These are phyloP conservation scores for Populus davidiana DNA, from an alignment of 345 rosid species.

Conservation along the genomic window DNA sequence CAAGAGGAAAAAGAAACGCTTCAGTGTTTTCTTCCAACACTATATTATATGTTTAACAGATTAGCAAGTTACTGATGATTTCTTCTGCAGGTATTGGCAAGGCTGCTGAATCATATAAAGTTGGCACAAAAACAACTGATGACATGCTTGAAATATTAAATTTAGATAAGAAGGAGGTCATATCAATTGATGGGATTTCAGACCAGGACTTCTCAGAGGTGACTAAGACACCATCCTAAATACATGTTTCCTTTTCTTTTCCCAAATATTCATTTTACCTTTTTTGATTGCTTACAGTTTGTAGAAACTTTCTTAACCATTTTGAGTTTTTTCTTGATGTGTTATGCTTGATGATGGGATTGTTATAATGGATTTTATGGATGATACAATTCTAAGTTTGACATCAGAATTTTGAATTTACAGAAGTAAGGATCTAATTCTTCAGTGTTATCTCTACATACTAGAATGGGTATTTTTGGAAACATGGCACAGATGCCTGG, in stretches of 20 bases:
- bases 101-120: conserved; percentile 55
- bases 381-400: neutral
- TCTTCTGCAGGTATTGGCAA: conserved; percentile 58
- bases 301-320: neutral
- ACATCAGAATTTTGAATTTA: neutral
- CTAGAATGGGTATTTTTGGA: neutral
- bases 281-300: neutral
- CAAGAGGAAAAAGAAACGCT: conserved; percentile 10
- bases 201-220: conserved; percentile 92
- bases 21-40: neutral
- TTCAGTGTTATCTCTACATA: neutral
- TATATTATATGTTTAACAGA: neutral
- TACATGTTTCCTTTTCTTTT: neutral
- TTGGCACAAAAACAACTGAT: conserved; percentile 56
- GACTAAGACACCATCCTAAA: conserved; percentile 12
- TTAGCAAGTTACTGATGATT: conserved; percentile 14
- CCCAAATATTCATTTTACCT: neutral
- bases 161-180: conserved; percentile 66
- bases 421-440: neutral
- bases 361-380: too few relatives aligned
- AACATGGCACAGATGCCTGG: neutral
- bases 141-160: conserved; percentile 68
- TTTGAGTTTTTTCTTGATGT: too few relatives aligned
- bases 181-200: conserved; percentile 70
- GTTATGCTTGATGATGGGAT: neutral